A percentile compares a stretch with the other conserved stretches of the same genome.
Conservation (phyloP, 148 eudicot genomes). For the Camellia granthamiana region DNA sequence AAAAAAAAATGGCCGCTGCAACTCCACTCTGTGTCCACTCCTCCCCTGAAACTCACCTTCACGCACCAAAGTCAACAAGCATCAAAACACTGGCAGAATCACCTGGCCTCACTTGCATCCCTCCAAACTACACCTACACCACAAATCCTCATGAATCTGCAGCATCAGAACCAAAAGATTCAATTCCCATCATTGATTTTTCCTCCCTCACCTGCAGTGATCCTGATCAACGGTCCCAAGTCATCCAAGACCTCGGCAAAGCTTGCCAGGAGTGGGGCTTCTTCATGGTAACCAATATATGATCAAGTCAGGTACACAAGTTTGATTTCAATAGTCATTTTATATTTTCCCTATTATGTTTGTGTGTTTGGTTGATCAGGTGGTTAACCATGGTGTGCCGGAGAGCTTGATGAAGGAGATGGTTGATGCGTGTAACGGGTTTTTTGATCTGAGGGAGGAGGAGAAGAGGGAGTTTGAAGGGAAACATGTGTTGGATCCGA, state of each 20-base stretch:
- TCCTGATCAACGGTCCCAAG: constrained; percentile 18
- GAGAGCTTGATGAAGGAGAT: constrained; percentile 32
- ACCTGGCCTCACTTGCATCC: constrained; percentile 17
- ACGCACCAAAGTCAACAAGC: background rate
- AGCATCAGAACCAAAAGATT: constrained; percentile 1
- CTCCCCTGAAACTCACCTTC: background rate
- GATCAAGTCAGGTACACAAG: background rate
- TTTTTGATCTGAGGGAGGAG: constrained; percentile 44
- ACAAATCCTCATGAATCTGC: background rate
- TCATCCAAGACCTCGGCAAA: constrained; percentile 14
- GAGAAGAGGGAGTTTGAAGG: constrained; percentile 41
- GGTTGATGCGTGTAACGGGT: constrained; percentile 28
- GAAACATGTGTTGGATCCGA: constrained; percentile 38
- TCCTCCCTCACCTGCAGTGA: constrained; percentile 19
- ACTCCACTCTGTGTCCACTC: background rate
- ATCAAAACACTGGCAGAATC: constrained; percentile 21
- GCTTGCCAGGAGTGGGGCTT: constrained; percentile 30
- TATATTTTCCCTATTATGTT: no score
- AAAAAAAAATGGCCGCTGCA: background rate
- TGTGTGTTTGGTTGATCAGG: constrained; percentile 19
- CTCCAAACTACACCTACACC: constrained; percentile 19
- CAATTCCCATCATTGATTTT: constrained; percentile 24
- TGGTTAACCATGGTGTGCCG: constrained; percentile 59
- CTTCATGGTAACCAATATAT: constrained; percentile 20
- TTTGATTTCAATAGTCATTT: background rate